phyloP scores from a whole-genome alignment of 106 monocot species.

The Dendrobium catenatum region DNA sequence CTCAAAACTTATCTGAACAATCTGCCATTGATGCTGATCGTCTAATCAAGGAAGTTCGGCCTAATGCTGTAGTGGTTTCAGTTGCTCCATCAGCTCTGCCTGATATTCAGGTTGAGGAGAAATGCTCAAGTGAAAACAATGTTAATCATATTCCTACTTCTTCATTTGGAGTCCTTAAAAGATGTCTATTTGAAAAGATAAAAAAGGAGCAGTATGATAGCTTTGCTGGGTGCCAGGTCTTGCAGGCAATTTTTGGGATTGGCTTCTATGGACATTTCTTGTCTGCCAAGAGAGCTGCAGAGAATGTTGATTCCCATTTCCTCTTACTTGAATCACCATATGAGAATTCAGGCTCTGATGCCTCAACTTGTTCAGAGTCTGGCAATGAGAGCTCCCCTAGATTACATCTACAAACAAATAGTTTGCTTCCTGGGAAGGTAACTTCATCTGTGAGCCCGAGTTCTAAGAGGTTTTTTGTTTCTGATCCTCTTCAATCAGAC shows the following conservation, averaged over 20 bases:
- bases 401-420: constrained; percentile 21
- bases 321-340: constrained; percentile 75
- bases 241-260: constrained; percentile 77
- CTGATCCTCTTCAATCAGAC: constrained; percentile 28
- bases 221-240: constrained; percentile 56
- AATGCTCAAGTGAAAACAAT: constrained; percentile 16
- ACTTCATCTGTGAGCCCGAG: constrained; percentile 21
- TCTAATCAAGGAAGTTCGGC: constrained; percentile 63
- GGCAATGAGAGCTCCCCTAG: constrained; percentile 11
- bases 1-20: constrained; percentile 59
- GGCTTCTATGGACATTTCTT: constrained; percentile 82
- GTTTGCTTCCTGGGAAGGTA: constrained; percentile 29
- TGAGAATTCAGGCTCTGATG: constrained; percentile 13
- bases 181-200: constrained; percentile 58
- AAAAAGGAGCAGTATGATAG: constrained; percentile 65
- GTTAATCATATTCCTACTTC: constrained; percentile 58
- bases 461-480: constrained; percentile 24
- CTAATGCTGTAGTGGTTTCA: constrained; percentile 65
- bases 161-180: constrained; percentile 54
- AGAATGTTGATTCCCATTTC: constrained; percentile 49
- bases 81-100: constrained; percentile 42
- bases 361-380: neutral
- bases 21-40: constrained; percentile 56
- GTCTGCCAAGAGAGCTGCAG: constrained; percentile 68
- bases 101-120: constrained; percentile 58